Conservation (phyloP, 2,329 filamentous ascomycete species). For the Aspergillus arachidicola region DNA sequence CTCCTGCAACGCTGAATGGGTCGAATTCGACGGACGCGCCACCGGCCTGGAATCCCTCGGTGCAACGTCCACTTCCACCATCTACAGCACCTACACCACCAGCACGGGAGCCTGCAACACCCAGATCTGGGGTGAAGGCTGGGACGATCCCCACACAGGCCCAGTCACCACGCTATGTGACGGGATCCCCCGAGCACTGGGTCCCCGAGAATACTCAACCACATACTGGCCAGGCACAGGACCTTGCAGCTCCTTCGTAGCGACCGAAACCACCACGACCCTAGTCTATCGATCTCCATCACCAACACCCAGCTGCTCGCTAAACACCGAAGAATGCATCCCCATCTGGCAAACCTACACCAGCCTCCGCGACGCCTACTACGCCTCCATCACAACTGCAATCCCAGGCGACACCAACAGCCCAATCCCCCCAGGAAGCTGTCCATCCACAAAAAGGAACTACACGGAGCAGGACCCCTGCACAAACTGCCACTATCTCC, state of each 20-base stretch:
- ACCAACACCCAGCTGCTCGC: slow-evolving; percentile 14
- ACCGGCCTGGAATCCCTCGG: slow-evolving; percentile 20
- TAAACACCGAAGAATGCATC: slow-evolving; percentile 23
- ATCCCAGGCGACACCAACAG: slow-evolving; percentile 23
- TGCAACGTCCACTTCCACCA: slow-evolving; percentile 16
- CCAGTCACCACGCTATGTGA: slow-evolving; percentile 28
- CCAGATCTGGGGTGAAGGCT: slow-evolving; percentile 12
- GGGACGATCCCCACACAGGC: slow-evolving; percentile 21
- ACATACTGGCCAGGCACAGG: slow-evolving; percentile 23
- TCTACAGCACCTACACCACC: slow-evolving; percentile 16
- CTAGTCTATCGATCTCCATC: slow-evolving; percentile 16
- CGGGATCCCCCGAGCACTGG: slow-evolving; percentile 21
- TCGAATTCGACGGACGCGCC: slow-evolving; percentile 20
- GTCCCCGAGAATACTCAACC: slow-evolving; percentile 20
- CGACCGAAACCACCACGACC: slow-evolving; percentile 1
- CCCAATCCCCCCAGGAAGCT: slow-evolving; percentile 19
- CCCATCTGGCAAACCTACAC: slow-evolving; percentile 26
- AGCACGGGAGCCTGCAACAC: slow-evolving; percentile 24
- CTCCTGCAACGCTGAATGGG: slow-evolving; percentile 24
- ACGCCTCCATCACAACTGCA: slow-evolving; percentile 6
- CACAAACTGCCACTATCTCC: slow-evolving; percentile 24
- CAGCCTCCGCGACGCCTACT: slow-evolving; percentile 13
- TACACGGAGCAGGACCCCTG: slow-evolving; percentile 23
- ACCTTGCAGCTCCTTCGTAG: slow-evolving; percentile 15
- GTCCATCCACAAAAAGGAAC: slow-evolving; percentile 14